These are phyloP conservation scores for Musa troglodytarum DNA, from an alignment of 176 grass and related monocot genomes.

Conservation along the genomic window DNA sequence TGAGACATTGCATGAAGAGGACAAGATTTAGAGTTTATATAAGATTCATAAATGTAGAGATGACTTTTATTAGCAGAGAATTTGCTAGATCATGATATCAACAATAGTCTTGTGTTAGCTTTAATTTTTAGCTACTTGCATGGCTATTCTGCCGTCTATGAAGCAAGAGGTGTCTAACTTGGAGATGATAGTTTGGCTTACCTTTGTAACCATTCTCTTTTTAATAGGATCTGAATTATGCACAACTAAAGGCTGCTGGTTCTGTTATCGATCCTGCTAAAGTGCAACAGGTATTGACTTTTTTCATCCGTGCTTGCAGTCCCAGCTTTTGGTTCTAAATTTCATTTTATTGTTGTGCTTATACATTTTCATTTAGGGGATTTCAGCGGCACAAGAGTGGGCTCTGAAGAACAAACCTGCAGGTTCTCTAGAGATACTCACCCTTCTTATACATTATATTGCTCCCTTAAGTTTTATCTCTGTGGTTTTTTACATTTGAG, in stretches of 20 bases:
- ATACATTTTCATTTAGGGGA: constrained; percentile 39
- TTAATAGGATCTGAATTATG: constrained; percentile 61
- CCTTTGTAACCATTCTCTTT: constrained; percentile 17
- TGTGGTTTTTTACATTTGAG: not conserved
- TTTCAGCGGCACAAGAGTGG: constrained; percentile 66
- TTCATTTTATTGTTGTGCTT: not conserved
- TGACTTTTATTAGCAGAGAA: too few species aligned
- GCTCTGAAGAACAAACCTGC: constrained; percentile 62
- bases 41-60: too few species aligned
- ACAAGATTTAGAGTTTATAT: too few species aligned
- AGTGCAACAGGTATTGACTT: constrained; percentile 51
- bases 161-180: not conserved
- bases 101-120: too few species aligned
- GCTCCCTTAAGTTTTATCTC: not conserved
- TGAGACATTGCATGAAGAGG: too few species aligned
- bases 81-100: too few species aligned
- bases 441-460: not conserved
- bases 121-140: too few species aligned
- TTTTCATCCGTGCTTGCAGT: not conserved
- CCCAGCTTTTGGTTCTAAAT: not conserved
- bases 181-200: constrained; percentile 1
- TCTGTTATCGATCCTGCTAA: constrained; percentile 49
- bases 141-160: too few species aligned
- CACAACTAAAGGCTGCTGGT: constrained; percentile 52
- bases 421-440: constrained; percentile 18